Evolutionary conservation across 768 basidiomycete genomes (phyloP).

Genomic region (Rhodotorula babjevae): DNA sequence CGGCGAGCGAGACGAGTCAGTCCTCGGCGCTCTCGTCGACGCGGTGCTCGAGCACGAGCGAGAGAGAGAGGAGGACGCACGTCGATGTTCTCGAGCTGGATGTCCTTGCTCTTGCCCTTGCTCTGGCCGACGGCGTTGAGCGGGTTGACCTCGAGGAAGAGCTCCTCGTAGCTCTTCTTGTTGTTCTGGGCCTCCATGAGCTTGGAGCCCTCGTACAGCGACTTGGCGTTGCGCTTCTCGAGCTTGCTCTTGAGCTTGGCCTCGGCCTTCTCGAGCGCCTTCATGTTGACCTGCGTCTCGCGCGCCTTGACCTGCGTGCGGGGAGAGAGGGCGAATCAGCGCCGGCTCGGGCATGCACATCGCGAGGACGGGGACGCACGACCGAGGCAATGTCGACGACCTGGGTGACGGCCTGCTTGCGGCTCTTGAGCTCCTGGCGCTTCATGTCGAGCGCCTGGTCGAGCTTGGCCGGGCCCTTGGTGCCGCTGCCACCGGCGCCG

Average conservation of each 20-base stretch:
- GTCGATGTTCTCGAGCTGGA: slow-evolving; percentile 89
- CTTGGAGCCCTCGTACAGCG: slow-evolving; percentile 94
- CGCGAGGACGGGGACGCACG: slow-evolving; percentile 3
- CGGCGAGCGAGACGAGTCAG: background rate
- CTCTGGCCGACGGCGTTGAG: slow-evolving; percentile 60
- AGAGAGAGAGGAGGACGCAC: slow-evolving; percentile 55
- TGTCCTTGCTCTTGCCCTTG: slow-evolving; percentile 96
- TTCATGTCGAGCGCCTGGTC: slow-evolving; percentile 37
- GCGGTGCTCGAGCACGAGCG: too few relatives aligned
- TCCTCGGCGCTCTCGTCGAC: too few relatives aligned
- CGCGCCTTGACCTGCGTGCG: slow-evolving; percentile 61
- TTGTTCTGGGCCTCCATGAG: slow-evolving; percentile 85
- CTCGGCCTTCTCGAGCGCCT: slow-evolving; percentile 94
- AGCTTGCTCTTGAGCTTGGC: slow-evolving; percentile 98
- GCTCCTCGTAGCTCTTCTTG: slow-evolving; percentile 95
- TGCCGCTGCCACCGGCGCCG: background rate
- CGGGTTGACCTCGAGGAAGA: slow-evolving; percentile 99
- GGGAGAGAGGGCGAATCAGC: background rate
- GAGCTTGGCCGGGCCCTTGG: slow-evolving; percentile 24
- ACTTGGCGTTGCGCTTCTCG: slow-evolving; percentile 83
- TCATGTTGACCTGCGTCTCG: slow-evolving; percentile 85
- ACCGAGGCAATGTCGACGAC: slow-evolving; percentile 39
- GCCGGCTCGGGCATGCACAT: background rate
- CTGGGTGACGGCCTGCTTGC: slow-evolving; percentile 31
- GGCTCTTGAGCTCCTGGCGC: slow-evolving; percentile 29